These are phyloP conservation scores for Calonectria montana DNA, from an alignment of 2,329 filamentous ascomycete genomes.

Conservation along the genomic window DNA sequence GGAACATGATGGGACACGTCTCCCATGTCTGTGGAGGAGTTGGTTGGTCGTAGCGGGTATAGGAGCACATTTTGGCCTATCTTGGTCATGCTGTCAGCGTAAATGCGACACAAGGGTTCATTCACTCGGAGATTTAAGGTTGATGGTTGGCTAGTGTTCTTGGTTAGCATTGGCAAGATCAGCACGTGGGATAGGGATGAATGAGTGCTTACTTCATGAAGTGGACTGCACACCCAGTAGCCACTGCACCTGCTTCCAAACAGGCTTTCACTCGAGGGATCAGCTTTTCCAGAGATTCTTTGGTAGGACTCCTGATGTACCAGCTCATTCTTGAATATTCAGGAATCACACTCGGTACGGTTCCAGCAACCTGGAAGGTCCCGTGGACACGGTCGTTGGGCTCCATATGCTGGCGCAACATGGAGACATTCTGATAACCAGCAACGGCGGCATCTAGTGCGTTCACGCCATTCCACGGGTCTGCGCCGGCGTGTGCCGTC, in stretches of 20 bases:
- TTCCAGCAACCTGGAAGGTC: background rate
- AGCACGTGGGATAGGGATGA: background rate
- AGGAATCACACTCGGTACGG: background rate
- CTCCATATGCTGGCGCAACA: slow-evolving; percentile 48
- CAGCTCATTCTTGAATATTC: background rate
- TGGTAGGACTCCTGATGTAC: background rate
- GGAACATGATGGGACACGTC: background rate
- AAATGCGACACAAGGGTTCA: background rate
- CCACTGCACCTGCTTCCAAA: background rate
- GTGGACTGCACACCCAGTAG: background rate
- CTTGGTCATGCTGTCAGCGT: background rate
- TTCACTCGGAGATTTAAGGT: background rate
- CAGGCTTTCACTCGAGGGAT: background rate
- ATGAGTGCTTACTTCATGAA: background rate
- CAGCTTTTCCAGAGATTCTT: background rate
- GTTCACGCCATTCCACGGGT: slow-evolving; percentile 49
- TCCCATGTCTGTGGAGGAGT: background rate
- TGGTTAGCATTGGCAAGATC: background rate
- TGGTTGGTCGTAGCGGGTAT: background rate
- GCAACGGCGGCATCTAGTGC: slow-evolving; percentile 48
- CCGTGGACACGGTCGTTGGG: background rate
- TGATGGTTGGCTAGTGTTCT: background rate
- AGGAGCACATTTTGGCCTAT: background rate
- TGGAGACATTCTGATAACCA: slow-evolving; percentile 45
- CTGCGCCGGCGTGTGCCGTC: slow-evolving; percentile 46